Evolutionary conservation across 2,329 filamentous ascomycete species (phyloP), one percentile per base, ranked within the genome.

Genomic region (Talaromyces funiculosus): DNA sequence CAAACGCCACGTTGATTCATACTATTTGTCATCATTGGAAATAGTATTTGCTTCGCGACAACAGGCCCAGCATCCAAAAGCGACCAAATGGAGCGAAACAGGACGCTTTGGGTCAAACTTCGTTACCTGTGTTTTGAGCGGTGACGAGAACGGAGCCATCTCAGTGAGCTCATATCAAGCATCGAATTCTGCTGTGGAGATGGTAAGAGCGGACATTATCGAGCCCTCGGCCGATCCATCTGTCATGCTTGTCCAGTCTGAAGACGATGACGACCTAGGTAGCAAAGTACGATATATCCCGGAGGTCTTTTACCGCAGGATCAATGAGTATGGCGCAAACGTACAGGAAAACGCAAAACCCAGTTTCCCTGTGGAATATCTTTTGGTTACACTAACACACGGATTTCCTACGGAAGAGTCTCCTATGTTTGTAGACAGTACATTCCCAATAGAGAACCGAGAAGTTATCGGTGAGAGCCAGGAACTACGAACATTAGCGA

Each of bases 281-380:
- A 88, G 83, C 72, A 86, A 86, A 60, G 87, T 88, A 24, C 85
- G 92, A 68, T 99, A 99, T 71, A 96, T 99, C 22, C 94, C 94
- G 0, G 94, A 99, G 70, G 93, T 99, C 4, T 99, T 97, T 77
- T 99, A 95, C 78, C 86, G 93, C 63, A 87, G 86, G 67, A 91
- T 96, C 75, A 99, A 99, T 75, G 93, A 99, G 73, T 96, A 99
- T 71, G 92, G 92, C 35, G 90, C 89, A 65, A 96, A 93, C 67
- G 94, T 97, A 7, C 94, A 97, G 73, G 91, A 97, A 75, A 97
- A 96, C 68, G 94, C 94, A 24, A 97, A 97, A 72, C 94, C 94
- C 0, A 87, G 90, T 49, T 99, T 99, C 73, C 94, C 94, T 0
- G 92, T 97, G 53, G 94, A 99, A 73, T 99, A 97, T 73, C 84